Percentiles rank a stretch among this genome's conserved stretches.
phyloP scores from a whole-genome alignment of 495 filamentous ascomycete species.

The Amphirosellinia nigrospora region DNA sequence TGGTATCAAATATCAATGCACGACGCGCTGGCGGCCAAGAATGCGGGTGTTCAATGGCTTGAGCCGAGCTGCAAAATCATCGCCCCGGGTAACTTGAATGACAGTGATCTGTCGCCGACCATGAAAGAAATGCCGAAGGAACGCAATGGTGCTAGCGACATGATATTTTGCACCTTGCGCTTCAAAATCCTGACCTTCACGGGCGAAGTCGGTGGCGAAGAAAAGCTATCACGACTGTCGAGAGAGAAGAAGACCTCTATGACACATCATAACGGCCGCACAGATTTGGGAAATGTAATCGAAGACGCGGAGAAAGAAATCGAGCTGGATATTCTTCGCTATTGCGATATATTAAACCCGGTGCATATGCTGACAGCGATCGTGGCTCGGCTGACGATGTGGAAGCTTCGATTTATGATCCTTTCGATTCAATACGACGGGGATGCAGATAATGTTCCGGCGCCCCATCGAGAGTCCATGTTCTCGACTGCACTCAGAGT shows the following conservation, averaged over 20 bases:
- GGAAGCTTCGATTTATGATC: background rate
- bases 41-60: background rate
- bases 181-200: background rate
- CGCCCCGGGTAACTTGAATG: background rate
- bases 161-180: slow-evolving; percentile 3
- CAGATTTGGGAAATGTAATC: background rate
- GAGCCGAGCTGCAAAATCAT: background rate
- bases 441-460: background rate
- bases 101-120: background rate
- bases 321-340: background rate
- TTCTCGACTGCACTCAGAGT: background rate
- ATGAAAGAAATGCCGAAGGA: background rate
- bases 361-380: slow-evolving; percentile 1
- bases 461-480: background rate
- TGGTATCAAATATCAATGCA: background rate
- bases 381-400: background rate
- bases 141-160: background rate
- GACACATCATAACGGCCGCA: background rate
- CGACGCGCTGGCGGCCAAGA: background rate
- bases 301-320: background rate
- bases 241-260: background rate
- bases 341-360: slow-evolving; percentile 5
- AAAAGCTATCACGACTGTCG: background rate
- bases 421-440: background rate
- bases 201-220: background rate